phyloP scores from a whole-genome alignment of 1,139 yeast species.

The Lizanozyma gosingica region DNA sequence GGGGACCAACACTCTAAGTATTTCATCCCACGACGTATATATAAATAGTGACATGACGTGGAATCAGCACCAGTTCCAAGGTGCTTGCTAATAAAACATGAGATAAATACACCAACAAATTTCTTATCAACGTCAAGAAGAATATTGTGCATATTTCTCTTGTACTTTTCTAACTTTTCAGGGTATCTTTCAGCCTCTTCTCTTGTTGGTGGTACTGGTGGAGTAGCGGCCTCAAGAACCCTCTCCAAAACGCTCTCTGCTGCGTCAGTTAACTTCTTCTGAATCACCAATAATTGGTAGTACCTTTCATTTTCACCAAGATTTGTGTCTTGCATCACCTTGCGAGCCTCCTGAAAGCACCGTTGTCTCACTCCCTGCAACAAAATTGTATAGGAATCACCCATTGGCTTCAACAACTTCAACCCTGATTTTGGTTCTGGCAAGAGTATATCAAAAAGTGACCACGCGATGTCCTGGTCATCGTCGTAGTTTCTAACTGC shows the following conservation, averaged over 20 bases:
- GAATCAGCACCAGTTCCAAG: slow-evolving; percentile 21
- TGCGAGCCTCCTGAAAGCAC: slow-evolving; percentile 12
- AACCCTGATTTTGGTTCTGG: slow-evolving; percentile 11
- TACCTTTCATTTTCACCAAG: slow-evolving; percentile 15
- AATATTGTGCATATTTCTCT: slow-evolving; percentile 11
- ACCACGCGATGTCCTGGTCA: slow-evolving; percentile 32
- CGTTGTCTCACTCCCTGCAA: slow-evolving; percentile 26
- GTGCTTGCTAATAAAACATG: slow-evolving; percentile 21
- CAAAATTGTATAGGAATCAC: slow-evolving; percentile 29
- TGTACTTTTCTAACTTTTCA: slow-evolving; percentile 13
- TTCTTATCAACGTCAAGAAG: slow-evolving; percentile 22
- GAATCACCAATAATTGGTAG: slow-evolving; percentile 17
- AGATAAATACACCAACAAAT: slow-evolving; percentile 21
- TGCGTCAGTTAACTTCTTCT: slow-evolving; percentile 20
- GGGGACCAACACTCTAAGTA: slow-evolving; percentile 26
- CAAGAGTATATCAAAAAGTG: slow-evolving; percentile 24
- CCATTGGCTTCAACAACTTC: slow-evolving; percentile 2
- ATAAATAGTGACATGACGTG: slow-evolving; percentile 16
- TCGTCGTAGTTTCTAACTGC: slow-evolving; percentile 24
- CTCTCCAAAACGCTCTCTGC: slow-evolving; percentile 21
- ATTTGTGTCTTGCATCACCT: slow-evolving; percentile 9
- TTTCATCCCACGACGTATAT: slow-evolving; percentile 20
- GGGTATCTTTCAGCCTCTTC: slow-evolving; percentile 17
- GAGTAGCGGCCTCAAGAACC: slow-evolving; percentile 21
- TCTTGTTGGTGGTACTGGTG: slow-evolving; percentile 26